phyloP scores from a whole-genome alignment of 495 filamentous ascomycete species.

The Chaetomium fimeti region DNA sequence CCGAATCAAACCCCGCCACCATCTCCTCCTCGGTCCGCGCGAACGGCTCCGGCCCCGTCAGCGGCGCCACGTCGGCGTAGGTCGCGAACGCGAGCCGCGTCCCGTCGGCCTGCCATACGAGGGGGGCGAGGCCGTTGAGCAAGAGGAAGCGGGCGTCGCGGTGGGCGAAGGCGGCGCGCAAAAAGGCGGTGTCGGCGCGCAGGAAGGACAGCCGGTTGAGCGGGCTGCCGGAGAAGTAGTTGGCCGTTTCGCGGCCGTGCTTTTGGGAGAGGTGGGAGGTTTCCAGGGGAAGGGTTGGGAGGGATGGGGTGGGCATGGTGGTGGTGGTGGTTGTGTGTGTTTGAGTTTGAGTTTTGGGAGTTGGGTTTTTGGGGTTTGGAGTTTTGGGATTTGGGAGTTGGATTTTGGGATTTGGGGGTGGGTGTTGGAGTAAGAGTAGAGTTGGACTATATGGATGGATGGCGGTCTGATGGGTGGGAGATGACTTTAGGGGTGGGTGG shows the following conservation, averaged over 20 bases:
- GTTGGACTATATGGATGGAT: no score
- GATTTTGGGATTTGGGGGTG: not conserved
- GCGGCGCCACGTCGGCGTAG: slow-evolving; percentile 60
- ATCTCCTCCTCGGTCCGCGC: slow-evolving; percentile 68
- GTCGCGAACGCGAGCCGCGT: slow-evolving; percentile 60
- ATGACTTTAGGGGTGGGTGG: not conserved
- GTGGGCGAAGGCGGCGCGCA: slow-evolving; percentile 72
- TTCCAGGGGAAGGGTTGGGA: slow-evolving; percentile 53
- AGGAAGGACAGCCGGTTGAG: slow-evolving; percentile 76
- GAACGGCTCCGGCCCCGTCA: slow-evolving; percentile 73
- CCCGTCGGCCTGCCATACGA: slow-evolving; percentile 55
- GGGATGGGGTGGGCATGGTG: slow-evolving; percentile 41
- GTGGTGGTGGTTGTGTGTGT: no score
- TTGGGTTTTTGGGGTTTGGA: no score
- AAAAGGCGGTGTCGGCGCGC: slow-evolving; percentile 73
- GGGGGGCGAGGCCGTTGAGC: slow-evolving; percentile 73
- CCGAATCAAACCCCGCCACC: slow-evolving; percentile 72
- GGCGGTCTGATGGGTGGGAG: no score
- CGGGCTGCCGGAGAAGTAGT: slow-evolving; percentile 85
- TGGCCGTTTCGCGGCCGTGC: slow-evolving; percentile 86
- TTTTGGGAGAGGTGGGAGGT: slow-evolving; percentile 82
- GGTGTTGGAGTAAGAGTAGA: not conserved
- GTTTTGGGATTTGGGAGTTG: no score
- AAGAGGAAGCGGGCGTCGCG: slow-evolving; percentile 70
- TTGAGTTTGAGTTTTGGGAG: no score